Percentiles rank a stretch among this genome's conserved stretches.
Evolutionary conservation across 495 filamentous ascomycete species (phyloP).

Genomic region (Thozetella sp.): DNA sequence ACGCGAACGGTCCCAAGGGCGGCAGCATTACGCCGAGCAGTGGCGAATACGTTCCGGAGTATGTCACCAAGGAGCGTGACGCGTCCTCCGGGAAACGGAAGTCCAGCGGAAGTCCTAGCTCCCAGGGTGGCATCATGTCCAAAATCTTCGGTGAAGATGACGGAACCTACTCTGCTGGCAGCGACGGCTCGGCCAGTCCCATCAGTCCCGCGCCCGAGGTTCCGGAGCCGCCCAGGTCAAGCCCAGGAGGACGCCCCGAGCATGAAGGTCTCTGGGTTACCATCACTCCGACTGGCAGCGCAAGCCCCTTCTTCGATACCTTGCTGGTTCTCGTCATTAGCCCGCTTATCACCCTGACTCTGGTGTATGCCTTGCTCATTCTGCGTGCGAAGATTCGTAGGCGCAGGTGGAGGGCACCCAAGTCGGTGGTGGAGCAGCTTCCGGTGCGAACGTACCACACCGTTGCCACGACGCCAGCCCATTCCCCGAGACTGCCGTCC

Average conservation of each 20-base stretch:
- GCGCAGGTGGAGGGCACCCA: slow-evolving; percentile 92
- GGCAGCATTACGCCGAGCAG: slow-evolving; percentile 78
- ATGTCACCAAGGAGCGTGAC: slow-evolving; percentile 20
- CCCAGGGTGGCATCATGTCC: slow-evolving; percentile 34
- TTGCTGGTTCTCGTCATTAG: slow-evolving; percentile 90
- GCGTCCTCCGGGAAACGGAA: slow-evolving; percentile 21
- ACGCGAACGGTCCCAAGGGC: slow-evolving; percentile 49
- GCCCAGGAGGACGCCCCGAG: slow-evolving; percentile 32
- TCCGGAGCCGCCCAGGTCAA: slow-evolving; percentile 10
- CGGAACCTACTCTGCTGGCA: slow-evolving; percentile 20
- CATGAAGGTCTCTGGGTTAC: slow-evolving; percentile 95
- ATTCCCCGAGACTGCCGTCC: slow-evolving; percentile 56
- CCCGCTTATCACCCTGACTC: slow-evolving; percentile 86
- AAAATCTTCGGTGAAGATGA: slow-evolving; percentile 51
- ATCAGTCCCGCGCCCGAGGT: neutral
- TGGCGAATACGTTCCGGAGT: slow-evolving; percentile 62
- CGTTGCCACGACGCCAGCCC: slow-evolving; percentile 62
- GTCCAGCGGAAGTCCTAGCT: slow-evolving; percentile 14
- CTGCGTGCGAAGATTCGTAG: slow-evolving; percentile 87
- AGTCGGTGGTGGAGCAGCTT: slow-evolving; percentile 92
- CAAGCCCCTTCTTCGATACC: slow-evolving; percentile 96
- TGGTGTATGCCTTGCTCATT: slow-evolving; percentile 89
- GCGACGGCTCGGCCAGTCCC: slow-evolving; percentile 9
- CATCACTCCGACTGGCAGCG: slow-evolving; percentile 85
- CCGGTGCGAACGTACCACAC: slow-evolving; percentile 95